Conservation (phyloP, 768 basidiomycete species). For the Xanthoconium purpureum region DNA sequence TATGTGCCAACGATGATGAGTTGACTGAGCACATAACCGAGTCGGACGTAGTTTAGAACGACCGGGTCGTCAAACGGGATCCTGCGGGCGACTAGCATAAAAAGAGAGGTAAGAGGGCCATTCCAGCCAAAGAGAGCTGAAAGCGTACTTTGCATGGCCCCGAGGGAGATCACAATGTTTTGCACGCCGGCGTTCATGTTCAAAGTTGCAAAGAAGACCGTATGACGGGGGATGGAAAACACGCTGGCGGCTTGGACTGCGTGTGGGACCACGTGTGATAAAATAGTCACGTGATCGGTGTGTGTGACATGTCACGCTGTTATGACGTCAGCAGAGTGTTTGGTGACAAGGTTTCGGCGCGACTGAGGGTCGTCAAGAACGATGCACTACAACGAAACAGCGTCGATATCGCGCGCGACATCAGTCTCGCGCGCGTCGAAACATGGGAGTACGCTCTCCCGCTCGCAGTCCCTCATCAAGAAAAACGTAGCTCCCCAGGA, state of each 20-base stretch:
- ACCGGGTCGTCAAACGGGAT: slow-evolving; percentile 89
- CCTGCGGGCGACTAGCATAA: slow-evolving; percentile 72
- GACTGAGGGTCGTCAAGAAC: neutral
- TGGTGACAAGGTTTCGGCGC: too few species aligned
- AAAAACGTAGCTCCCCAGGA: slow-evolving; percentile 90
- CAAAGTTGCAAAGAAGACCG: slow-evolving; percentile 12
- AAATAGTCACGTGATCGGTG: slow-evolving; percentile 8
- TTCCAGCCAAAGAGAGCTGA: neutral
- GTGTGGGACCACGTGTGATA: slow-evolving; percentile 1
- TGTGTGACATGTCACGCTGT: slow-evolving; percentile 18
- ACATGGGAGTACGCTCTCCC: slow-evolving; percentile 69
- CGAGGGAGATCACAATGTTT: slow-evolving; percentile 87
- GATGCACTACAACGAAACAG: slow-evolving; percentile 42
- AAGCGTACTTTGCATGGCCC: slow-evolving; percentile 80
- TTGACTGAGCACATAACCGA: slow-evolving; percentile 79
- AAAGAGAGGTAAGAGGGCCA: neutral
- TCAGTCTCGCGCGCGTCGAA: slow-evolving; percentile 65
- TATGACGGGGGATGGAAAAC: slow-evolving; percentile 11
- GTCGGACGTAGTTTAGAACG: slow-evolving; percentile 76
- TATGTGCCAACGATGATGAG: slow-evolving; percentile 67
- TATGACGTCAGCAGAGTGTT: slow-evolving; percentile 23
- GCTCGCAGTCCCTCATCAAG: slow-evolving; percentile 87
- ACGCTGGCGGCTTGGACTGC: neutral
- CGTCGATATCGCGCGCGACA: slow-evolving; percentile 64
- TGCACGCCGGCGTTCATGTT: slow-evolving; percentile 74